Percentiles rank a stretch among this genome's conserved stretches.
These are phyloP conservation scores for Vitis hybrid DNA, from an alignment of 177 flowering plant species.

Conservation along the genomic window DNA sequence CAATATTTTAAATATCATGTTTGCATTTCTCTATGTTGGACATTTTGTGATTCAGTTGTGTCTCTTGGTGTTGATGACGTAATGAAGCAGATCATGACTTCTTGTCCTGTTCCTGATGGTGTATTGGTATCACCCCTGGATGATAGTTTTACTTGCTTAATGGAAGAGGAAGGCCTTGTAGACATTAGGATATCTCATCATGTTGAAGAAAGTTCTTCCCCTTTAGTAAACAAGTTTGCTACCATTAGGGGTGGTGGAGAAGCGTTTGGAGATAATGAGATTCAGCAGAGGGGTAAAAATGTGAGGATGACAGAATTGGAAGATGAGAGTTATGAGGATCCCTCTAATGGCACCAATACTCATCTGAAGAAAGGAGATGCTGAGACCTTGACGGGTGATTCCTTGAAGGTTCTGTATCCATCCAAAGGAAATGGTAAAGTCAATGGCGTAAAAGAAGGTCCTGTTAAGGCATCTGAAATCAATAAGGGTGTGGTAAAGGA, in stretches of 20 bases:
- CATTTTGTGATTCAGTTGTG: slow-evolving; percentile 3
- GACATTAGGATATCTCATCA: slow-evolving; percentile 19
- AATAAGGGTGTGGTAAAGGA: slow-evolving; percentile 16
- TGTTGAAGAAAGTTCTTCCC: slow-evolving; percentile 16
- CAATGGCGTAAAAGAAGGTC: slow-evolving; percentile 4
- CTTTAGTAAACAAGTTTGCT: slow-evolving; percentile 16
- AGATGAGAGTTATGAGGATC: slow-evolving; percentile 12
- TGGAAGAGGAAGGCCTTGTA: slow-evolving; percentile 21
- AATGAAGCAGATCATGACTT: slow-evolving; percentile 51
- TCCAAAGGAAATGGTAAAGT: slow-evolving; percentile 1
- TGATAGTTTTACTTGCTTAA: slow-evolving; percentile 31
- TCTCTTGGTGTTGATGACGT: slow-evolving; percentile 12
- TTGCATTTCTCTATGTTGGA: slow-evolving; percentile 1
- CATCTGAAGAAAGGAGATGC: slow-evolving; percentile 24
- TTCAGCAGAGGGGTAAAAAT: slow-evolving; percentile 19
- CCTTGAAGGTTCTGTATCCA: slow-evolving; percentile 28
- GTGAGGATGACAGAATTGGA: slow-evolving; percentile 16
- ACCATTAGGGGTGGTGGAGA: slow-evolving; percentile 18
- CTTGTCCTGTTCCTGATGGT: slow-evolving; percentile 35
- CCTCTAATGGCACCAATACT: slow-evolving; percentile 8
- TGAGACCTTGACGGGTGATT: slow-evolving; percentile 21
- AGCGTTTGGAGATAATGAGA: slow-evolving; percentile 27
- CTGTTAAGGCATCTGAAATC: slow-evolving; percentile 1
- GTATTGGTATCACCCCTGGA: slow-evolving; percentile 53
- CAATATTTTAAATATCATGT: background rate